phyloP scores from a whole-genome alignment of 768 basidiomycete species.

The Boletus coccyginus region DNA sequence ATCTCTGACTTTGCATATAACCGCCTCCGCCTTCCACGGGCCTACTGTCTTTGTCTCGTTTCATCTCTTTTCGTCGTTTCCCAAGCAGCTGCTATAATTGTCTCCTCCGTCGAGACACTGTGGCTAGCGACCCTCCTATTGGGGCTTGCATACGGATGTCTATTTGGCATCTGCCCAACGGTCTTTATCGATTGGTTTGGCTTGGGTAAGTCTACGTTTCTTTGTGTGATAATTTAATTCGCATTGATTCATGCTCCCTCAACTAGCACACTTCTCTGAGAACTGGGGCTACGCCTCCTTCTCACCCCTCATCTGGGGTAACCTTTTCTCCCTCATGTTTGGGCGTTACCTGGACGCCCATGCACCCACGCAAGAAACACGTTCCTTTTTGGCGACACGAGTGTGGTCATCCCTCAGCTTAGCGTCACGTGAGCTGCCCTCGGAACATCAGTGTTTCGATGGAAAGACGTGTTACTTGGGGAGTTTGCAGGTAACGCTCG shows the following conservation, averaged over 20 bases:
- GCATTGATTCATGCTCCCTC: neutral
- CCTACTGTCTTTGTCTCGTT: slow-evolving; percentile 67
- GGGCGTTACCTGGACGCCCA: slow-evolving; percentile 81
- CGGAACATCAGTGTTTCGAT: slow-evolving; percentile 48
- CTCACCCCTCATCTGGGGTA: slow-evolving; percentile 72
- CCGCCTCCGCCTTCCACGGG: slow-evolving; percentile 57
- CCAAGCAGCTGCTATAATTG: slow-evolving; percentile 55
- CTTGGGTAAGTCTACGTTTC: slow-evolving; percentile 51
- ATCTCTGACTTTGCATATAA: slow-evolving; percentile 63
- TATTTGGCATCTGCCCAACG: slow-evolving; percentile 72
- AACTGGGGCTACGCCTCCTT: slow-evolving; percentile 86
- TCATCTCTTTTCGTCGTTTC: slow-evolving; percentile 67
- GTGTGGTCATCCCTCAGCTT: neutral
- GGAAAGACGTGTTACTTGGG: slow-evolving; percentile 61
- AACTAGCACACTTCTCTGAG: slow-evolving; percentile 68
- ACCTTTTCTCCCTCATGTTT: slow-evolving; percentile 81
- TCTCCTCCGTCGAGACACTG: slow-evolving; percentile 55
- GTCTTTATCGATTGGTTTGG: slow-evolving; percentile 89
- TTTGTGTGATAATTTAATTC: neutral
- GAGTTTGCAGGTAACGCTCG: slow-evolving; percentile 48
- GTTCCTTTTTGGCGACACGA: neutral
- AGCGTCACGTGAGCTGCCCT: slow-evolving; percentile 19
- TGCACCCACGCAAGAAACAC: slow-evolving; percentile 23
- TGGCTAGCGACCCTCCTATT: slow-evolving; percentile 49
- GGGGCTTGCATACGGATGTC: slow-evolving; percentile 59